These are phyloP conservation scores for Gentiana dahurica DNA, from an alignment of 257 asterid genomes.

Conservation along the genomic window DNA sequence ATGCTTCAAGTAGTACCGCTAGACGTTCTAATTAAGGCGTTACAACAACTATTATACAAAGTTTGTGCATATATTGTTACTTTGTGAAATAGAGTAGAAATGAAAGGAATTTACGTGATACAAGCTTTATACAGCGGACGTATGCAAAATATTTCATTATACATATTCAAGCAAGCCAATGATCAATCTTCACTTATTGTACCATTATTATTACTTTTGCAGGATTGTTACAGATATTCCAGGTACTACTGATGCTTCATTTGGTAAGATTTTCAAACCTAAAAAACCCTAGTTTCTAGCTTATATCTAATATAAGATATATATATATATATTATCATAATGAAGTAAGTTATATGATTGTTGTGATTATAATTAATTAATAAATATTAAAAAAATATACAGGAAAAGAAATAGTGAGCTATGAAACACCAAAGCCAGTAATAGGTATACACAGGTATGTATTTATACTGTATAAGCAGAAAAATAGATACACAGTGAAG, in stretches of 20 bases:
- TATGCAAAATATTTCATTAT: not conserved
- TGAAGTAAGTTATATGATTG: not conserved
- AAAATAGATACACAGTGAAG: constrained; percentile 43
- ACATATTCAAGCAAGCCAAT: not conserved
- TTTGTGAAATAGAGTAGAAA: not conserved
- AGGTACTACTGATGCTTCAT: constrained; percentile 80
- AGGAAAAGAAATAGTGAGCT: constrained; percentile 75
- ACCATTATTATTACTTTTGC: constrained; percentile 14
- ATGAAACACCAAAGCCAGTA: constrained; percentile 64
- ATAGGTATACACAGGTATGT: constrained; percentile 83
- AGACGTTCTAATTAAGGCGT: too few species aligned
- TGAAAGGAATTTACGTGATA: not conserved
- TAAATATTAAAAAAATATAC: not conserved
- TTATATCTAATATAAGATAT: too few species aligned
- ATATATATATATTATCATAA: too few species aligned
- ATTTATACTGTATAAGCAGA: constrained; percentile 66
- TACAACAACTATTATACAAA: too few species aligned
- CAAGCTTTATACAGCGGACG: too few species aligned
- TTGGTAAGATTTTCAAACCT: constrained; percentile 37
- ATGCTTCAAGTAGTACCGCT: too few species aligned
- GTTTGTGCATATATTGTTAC: too few species aligned
- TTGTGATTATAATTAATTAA: not conserved
- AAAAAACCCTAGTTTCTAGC: too few species aligned
- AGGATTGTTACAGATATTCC: constrained; percentile 94
- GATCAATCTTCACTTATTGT: not conserved